Conservation (phyloP, 1,284 basidiomycete genomes). For the Ganoderma sinense region DNA sequence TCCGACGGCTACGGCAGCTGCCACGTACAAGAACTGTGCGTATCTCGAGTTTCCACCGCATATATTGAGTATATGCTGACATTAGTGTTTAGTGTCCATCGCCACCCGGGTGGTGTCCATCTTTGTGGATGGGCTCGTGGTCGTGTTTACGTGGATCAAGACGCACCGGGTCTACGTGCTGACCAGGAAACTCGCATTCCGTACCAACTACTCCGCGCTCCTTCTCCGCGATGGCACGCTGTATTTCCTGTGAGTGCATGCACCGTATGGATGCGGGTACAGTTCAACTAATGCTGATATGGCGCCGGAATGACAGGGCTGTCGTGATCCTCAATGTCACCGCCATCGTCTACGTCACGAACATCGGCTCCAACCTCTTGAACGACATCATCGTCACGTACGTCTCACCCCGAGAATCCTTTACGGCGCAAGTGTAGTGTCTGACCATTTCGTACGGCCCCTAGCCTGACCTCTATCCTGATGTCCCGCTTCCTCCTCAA, state of each 20-base stretch:
- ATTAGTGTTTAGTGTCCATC: slow-evolving; percentile 18
- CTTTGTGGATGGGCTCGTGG: slow-evolving; percentile 29
- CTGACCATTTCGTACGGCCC: neutral
- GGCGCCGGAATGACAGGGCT: slow-evolving; percentile 1
- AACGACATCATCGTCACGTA: slow-evolving; percentile 31
- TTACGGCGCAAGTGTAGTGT: too few species aligned
- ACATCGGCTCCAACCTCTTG: slow-evolving; percentile 23
- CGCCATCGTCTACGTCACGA: slow-evolving; percentile 24
- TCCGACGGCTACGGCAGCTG: slow-evolving; percentile 17
- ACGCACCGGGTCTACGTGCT: slow-evolving; percentile 24
- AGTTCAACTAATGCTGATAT: neutral
- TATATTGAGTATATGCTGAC: neutral
- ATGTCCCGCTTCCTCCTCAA: slow-evolving; percentile 33
- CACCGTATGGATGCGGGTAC: neutral
- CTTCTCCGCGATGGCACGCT: slow-evolving; percentile 28
- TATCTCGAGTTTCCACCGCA: neutral
- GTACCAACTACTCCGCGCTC: slow-evolving; percentile 19
- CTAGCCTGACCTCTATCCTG: slow-evolving; percentile 25
- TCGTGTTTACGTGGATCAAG: slow-evolving; percentile 30
- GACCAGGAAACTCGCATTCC: slow-evolving; percentile 10
- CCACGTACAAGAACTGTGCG: slow-evolving; percentile 20
- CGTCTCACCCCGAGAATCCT: neutral
- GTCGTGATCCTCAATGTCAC: slow-evolving; percentile 25
- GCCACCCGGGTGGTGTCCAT: slow-evolving; percentile 26
- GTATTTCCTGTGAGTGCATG: slow-evolving; percentile 22